Evolutionary conservation across 1,284 basidiomycete genomes (phyloP), one percentile per base, ranked within the genome.

Genomic region (Pseudozyma pruni): DNA sequence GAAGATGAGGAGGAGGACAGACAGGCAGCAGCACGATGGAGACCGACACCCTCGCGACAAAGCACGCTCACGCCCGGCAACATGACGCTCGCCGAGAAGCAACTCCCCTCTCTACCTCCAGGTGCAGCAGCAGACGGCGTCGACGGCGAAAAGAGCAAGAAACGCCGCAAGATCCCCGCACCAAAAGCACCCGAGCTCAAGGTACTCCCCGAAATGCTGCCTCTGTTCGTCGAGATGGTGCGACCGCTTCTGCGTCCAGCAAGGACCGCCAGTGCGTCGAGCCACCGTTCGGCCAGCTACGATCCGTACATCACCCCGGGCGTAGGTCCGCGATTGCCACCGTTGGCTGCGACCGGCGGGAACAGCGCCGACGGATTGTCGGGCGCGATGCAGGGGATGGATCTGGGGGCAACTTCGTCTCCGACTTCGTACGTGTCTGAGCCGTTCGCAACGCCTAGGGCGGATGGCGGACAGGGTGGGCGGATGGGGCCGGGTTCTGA

Each of bases 181-280:
- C 83, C 91, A 37, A 87, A 88, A 68, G 88, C 90, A 45, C 95
- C 95, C 1, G 88, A 91, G 58, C 85, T 97, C 48, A 85, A 86
- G 56, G 87, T 90, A 71, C 88, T 79, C 14, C 77, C 77, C 5
- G 77, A 78, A 48, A 78, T 79, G 77, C 61, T 78, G 14, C 77
- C 77, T 7, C 50, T 78, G 4, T 79, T 79, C 32, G 70, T 76
- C 29, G 77, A 78, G 59, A 75, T 79, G 73, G 75, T 75, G 1
- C 53, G 72, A 43, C 72, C 72, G 3, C 37, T 72, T 20, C 48
- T 75, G 13, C 56, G 69, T 1, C 72, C 72, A 0, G 72, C 72
- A 11, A 54, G 72, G 16, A 58, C 69, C 4, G 72, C 69, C 1
- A 74, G 72, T 31, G 72, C 62, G 1, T 60, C 72, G 16, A 71